A percentile compares a stretch with the other conserved stretches of the same genome.
These are phyloP conservation scores for Malassezia pachydermatis DNA, from an alignment of 1,284 basidiomycete genomes.

Conservation along the genomic window DNA sequence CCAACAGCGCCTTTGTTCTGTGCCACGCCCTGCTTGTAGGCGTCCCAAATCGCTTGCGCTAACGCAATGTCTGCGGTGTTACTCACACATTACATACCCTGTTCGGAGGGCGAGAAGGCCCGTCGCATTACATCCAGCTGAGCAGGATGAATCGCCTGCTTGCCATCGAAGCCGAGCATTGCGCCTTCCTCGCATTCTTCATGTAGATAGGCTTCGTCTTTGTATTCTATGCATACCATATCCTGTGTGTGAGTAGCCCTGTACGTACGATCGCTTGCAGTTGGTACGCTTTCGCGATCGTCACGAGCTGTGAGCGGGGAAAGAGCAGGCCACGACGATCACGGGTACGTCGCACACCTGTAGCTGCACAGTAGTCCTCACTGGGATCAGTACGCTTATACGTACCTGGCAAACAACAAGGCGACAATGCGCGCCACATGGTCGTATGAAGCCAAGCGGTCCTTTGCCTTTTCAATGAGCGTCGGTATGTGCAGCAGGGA, in stretches of 20 bases:
- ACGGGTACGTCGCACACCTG: slow-evolving; percentile 67
- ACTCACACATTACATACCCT: slow-evolving; percentile 53
- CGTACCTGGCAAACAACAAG: slow-evolving; percentile 33
- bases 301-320: slow-evolving; percentile 72
- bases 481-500: slow-evolving; percentile 29
- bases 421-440: slow-evolving; percentile 22
- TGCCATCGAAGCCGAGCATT: slow-evolving; percentile 43
- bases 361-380: slow-evolving; percentile 61
- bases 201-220: slow-evolving; percentile 60
- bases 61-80: slow-evolving; percentile 60
- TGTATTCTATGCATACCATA: slow-evolving; percentile 85
- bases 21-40: slow-evolving; percentile 50
- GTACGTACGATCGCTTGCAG: slow-evolving; percentile 62
- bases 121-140: slow-evolving; percentile 69
- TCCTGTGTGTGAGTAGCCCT: slow-evolving; percentile 6
- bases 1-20: slow-evolving; percentile 58
- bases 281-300: slow-evolving; percentile 71
- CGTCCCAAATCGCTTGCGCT: slow-evolving; percentile 59
- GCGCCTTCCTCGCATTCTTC: slow-evolving; percentile 63
- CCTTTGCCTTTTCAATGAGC: slow-evolving; percentile 22
- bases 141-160: slow-evolving; percentile 81
- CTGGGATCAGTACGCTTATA: slow-evolving; percentile 6
- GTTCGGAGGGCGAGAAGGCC: slow-evolving; percentile 64
- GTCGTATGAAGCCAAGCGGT: neutral
- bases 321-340: slow-evolving; percentile 68